Conservation (phyloP, 78 protist species). For the Creolimax fragrantissima region DNA sequence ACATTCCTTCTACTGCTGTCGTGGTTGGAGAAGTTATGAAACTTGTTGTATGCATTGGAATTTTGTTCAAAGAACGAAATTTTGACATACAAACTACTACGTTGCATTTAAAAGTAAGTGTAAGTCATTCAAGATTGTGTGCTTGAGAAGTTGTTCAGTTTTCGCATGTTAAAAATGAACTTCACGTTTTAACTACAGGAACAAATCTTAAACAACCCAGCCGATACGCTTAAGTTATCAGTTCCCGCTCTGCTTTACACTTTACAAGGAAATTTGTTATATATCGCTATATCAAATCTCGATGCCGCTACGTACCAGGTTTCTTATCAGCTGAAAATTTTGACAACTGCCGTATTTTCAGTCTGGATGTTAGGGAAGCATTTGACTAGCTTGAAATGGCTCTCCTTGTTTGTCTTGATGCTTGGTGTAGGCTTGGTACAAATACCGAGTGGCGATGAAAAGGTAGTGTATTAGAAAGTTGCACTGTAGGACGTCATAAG, state of each 20-base stretch:
- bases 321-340: constrained; percentile 61
- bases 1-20: constrained; percentile 43
- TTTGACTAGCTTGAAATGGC: constrained; percentile 35
- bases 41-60: background rate
- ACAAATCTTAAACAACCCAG: background rate
- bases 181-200: no score
- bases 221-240: constrained; percentile 17
- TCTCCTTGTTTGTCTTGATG: constrained; percentile 20
- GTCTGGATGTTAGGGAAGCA: constrained; percentile 34
- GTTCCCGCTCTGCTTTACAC: constrained; percentile 57
- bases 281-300: constrained; percentile 47
- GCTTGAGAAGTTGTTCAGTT: no score
- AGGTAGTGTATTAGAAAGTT: no score
- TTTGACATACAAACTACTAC: background rate
- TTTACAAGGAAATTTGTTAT: constrained; percentile 55
- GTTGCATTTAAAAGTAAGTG: background rate
- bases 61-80: background rate
- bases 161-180: no score
- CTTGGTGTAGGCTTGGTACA: constrained; percentile 19
- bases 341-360: constrained; percentile 58
- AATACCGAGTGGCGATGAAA: background rate
- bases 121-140: background rate
- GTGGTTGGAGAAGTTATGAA: constrained; percentile 34
- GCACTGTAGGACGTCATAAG: no score
- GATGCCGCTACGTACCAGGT: constrained; percentile 58